Evolutionary conservation across 352 stramenopile genomes (phyloP), one percentile per base, ranked within the genome.

Genomic region (Albugo candida): DNA sequence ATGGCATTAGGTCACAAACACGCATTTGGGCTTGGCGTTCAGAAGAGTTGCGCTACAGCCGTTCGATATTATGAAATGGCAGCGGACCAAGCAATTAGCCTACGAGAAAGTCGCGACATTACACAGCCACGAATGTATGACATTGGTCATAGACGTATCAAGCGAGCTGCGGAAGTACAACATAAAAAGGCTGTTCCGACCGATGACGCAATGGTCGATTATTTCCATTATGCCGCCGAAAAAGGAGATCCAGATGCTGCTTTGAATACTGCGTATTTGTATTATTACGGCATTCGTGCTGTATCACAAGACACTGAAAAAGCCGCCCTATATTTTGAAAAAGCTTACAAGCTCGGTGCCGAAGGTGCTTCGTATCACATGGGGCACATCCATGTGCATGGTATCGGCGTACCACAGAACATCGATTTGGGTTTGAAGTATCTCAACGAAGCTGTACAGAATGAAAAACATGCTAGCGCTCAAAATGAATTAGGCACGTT

Each of bases 41-140:
- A 78, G 0, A 80, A 79, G 57, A 83, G 70, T 52, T 95, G 83
- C 53, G 76, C 93, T 48, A 72, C 52, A 1, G 78, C 81, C 1
- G 67, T 92, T 47, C 71, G 75, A 10, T 93, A 93, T 67, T 95
- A 94, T 51, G 79, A 92, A 58, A 63, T 81, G 20, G 83, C 75
- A 21, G 81, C 83, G 16, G 84, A 93, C 54, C 65, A 70, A 40
- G 83, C 74, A 5, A 63, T 87, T 35, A 54, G 65, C 19, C 63
- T 81, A 41, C 64, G 77, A 12, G 68, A 91, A 37, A 51, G 56
- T 27, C 24, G 24, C 8, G 70, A 81, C 44, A 46, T 58, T 8
- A 80, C 54, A 45, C 58, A 67, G 24, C 70, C 76, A 3, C 74
- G 61, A 50, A 67, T 89, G 44, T 70, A 83, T 58, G 77, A 86